Percentiles rank a stretch among this genome's conserved stretches.
Conservation (phyloP, 345 rosid genomes). For the Odontarrhena argentea region DNA sequence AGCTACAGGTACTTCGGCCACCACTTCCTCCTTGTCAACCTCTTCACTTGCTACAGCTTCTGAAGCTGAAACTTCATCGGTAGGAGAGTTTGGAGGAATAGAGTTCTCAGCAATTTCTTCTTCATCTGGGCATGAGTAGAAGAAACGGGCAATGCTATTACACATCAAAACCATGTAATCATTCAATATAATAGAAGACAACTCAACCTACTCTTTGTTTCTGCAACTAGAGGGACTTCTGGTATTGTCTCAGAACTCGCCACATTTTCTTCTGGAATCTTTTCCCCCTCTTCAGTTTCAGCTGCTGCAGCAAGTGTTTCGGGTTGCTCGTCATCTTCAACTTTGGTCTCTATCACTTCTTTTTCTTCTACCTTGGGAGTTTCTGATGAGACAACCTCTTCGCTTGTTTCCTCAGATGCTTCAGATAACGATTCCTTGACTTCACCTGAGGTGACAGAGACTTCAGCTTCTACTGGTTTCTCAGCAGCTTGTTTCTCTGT, state of each 20-base stretch:
- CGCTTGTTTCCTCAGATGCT: conserved; percentile 45
- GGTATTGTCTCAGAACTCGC: conserved; percentile 43
- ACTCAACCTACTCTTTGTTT: conserved; percentile 45
- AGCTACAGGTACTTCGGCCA: conserved; percentile 46
- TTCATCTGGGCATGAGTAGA: conserved; percentile 40
- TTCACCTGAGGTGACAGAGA: conserved; percentile 34
- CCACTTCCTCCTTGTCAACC: conserved; percentile 49
- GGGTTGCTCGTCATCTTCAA: conserved; percentile 42
- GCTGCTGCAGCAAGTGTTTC: conserved; percentile 44
- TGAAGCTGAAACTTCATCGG: conserved; percentile 40
- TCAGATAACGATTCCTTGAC: conserved; percentile 36
- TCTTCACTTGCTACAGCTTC: conserved; percentile 47
- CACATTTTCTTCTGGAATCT: conserved; percentile 45
- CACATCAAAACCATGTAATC: conserved; percentile 17
- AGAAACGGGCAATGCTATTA: conserved; percentile 17
- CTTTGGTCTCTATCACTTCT: conserved; percentile 38
- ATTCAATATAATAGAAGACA: conserved; percentile 14
- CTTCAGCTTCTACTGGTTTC: conserved; percentile 39
- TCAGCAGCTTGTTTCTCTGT: conserved; percentile 43
- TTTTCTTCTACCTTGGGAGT: conserved; percentile 39
- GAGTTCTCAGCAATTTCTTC: conserved; percentile 46
- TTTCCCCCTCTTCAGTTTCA: conserved; percentile 43
- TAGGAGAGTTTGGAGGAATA: conserved; percentile 40
- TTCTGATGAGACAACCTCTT: conserved; percentile 48
- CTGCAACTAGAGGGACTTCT: conserved; percentile 40